Evolutionary conservation across 2,329 filamentous ascomycete genomes (phyloP).

Genomic region (Ophiosphaerella herpotricha): DNA sequence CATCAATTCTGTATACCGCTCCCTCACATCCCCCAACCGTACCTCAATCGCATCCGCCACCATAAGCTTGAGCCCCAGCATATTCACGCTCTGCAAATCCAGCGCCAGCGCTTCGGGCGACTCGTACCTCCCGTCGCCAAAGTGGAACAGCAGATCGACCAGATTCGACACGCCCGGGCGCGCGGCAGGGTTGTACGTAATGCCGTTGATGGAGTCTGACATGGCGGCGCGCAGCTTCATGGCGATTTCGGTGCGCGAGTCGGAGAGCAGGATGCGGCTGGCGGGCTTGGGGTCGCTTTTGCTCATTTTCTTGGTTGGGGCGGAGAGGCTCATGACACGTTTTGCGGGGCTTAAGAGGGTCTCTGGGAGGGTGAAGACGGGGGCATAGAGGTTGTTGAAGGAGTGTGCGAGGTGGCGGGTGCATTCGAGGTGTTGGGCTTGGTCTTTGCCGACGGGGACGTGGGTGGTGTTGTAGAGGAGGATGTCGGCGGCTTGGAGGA

Average conservation of each 20-base stretch:
- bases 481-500: conserved; percentile 93
- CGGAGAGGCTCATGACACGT: conserved; percentile 85
- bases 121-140: conserved; percentile 54
- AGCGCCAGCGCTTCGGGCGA: conserved; percentile 53
- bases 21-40: conserved; percentile 60
- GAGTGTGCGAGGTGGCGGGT: conserved; percentile 81
- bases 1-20: conserved; percentile 61
- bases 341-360: conserved; percentile 63
- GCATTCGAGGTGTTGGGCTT: conserved; percentile 92
- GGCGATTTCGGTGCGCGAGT: conserved; percentile 66
- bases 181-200: conserved; percentile 71
- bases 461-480: conserved; percentile 85
- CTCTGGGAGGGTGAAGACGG: conserved; percentile 28
- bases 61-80: conserved; percentile 66
- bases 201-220: conserved; percentile 71
- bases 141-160: conserved; percentile 75
- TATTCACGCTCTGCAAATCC: conserved; percentile 51
- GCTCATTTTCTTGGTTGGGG: conserved; percentile 87
- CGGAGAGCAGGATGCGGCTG: conserved; percentile 83
- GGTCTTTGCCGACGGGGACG: conserved; percentile 96
- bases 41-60: conserved; percentile 63
- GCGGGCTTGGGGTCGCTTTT: conserved; percentile 76
- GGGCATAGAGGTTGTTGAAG: conserved; percentile 81
- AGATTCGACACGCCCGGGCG: conserved; percentile 89
- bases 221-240: conserved; percentile 73